Evolutionary conservation across 2,329 filamentous ascomycete species (phyloP).

Genomic region (Pseudopyrenochaeta lycopersici): DNA sequence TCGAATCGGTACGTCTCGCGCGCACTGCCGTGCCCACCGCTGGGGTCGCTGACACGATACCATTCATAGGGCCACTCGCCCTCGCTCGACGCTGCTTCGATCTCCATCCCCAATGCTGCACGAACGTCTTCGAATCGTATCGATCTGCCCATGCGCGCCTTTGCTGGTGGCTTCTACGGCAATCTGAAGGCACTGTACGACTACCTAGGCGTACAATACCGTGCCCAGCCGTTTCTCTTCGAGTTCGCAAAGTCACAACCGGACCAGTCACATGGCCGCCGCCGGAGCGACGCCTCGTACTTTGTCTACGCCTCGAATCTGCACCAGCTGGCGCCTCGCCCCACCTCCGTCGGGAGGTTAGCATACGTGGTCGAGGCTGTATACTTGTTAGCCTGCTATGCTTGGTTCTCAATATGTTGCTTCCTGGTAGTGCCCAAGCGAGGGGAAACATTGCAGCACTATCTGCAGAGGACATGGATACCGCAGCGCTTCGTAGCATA

Average conservation of each 20-base stretch:
- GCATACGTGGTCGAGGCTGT: constrained; percentile 55
- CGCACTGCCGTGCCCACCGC: neutral
- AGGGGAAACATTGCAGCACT: constrained; percentile 60
- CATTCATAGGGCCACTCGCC: constrained; percentile 51
- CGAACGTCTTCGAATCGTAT: constrained; percentile 45
- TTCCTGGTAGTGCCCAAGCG: constrained; percentile 56
- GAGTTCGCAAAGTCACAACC: constrained; percentile 52
- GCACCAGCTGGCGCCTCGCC: constrained; percentile 59
- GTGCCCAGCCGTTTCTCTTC: constrained; percentile 63
- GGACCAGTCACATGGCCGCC: too few relatives aligned
- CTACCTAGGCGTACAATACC: constrained; percentile 61
- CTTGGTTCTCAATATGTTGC: constrained; percentile 64
- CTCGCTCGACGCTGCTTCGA: constrained; percentile 57
- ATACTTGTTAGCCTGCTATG: constrained; percentile 59
- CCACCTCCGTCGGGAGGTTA: constrained; percentile 46
- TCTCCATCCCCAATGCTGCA: constrained; percentile 46
- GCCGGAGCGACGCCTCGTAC: constrained; percentile 41
- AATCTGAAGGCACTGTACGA: constrained; percentile 67
- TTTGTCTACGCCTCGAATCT: constrained; percentile 65
- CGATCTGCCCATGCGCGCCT: constrained; percentile 63
- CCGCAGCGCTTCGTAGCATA: constrained; percentile 58
- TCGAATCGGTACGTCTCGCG: constrained; percentile 53
- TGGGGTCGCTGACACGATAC: neutral
- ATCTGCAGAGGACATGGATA: constrained; percentile 60
- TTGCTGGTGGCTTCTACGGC: constrained; percentile 63